Conservation (phyloP, 2,329 filamentous ascomycete species). For the Pseudocercospora cruenta region DNA sequence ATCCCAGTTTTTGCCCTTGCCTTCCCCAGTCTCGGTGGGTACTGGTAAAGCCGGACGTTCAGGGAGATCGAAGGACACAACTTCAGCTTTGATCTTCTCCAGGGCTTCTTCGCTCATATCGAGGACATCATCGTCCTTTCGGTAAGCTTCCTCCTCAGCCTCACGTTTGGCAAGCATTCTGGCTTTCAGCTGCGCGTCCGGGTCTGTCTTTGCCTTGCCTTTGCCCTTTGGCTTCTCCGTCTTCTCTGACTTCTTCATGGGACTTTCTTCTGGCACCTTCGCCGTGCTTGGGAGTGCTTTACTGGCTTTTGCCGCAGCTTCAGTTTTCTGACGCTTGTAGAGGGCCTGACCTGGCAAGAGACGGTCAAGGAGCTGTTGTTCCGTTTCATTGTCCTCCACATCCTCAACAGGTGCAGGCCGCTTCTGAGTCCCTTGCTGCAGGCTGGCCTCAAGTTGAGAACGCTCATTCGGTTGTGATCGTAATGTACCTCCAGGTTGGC, state of each 20-base stretch:
- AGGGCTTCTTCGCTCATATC: constrained; percentile 74
- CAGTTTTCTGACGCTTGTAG: constrained; percentile 76
- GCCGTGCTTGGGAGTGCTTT: constrained; percentile 8
- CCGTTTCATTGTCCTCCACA: constrained; percentile 27
- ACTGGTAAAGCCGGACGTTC: constrained; percentile 26
- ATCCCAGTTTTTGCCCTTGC: neutral
- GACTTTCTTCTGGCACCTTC: neutral
- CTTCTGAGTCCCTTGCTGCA: constrained; percentile 32
- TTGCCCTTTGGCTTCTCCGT: constrained; percentile 49
- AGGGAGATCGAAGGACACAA: constrained; percentile 71
- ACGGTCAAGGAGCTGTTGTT: constrained; percentile 64
- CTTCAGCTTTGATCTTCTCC: constrained; percentile 60
- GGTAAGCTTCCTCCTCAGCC: constrained; percentile 56
- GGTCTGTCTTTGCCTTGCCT: constrained; percentile 46
- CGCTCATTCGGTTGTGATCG: constrained; percentile 28
- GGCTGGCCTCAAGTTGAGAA: constrained; percentile 13
- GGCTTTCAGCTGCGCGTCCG: constrained; percentile 70
- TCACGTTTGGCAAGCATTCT: constrained; percentile 60
- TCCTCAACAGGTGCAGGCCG: constrained; percentile 32
- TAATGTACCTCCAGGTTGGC: constrained; percentile 27
- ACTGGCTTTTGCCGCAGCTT: constrained; percentile 41
- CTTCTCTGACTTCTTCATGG: constrained; percentile 30
- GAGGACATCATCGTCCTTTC: constrained; percentile 70
- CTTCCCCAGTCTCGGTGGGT: constrained; percentile 11
- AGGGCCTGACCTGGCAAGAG: constrained; percentile 76